Base-by-base conservation (phyloP, 108 stramenopile species). In the Pseudonitzschia delicatissima region DNA sequence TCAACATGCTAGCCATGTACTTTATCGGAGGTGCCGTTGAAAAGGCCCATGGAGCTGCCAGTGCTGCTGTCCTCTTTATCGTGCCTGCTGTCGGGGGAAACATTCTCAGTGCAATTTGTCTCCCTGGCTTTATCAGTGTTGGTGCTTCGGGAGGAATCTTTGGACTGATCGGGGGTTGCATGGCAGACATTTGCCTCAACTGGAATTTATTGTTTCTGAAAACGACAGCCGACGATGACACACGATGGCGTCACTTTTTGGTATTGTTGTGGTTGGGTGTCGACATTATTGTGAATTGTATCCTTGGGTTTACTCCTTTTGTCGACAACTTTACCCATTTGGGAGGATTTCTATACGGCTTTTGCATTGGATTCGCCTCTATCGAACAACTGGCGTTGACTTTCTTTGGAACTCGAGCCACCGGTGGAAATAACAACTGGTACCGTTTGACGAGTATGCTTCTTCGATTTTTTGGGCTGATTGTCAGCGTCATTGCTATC, bases 91-190 rank as follows among this genome's bases (percentile, higher is more conserved):
- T 96, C 0, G 91, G 92, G 7, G 96, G 97, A 5, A 95, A 79
- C 11, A 90, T 98, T 48, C 45, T 95, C 67, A 88, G 87, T 57
- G 89, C 95, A 40, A 74, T 97, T 49, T 96, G 93, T 60, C 69
- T 96, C 15, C 95, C 96, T n/a, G 69, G 92, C 28, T 91, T 88
- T 60, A 85, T 96, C 58, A 82, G 80, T 29, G 97, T 98, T 5
- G 97, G 97, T 42, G 96, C 96, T 2, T 87, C 85, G 6, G 97
- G 97, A 3, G 96, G 93, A n/a, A 92, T 96, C 36, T 96, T 97
- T 70, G 94, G 92, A 2, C 65, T 97, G 47, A 87, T 97, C 48
- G 94, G 95, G 13, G 91, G 84, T 0, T 87, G 91, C 53, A 62
- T 95, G 51, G 89, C 94, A 3, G 96, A 96, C 67, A 88, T 96